These are phyloP conservation scores for Arthroderma uncinatum DNA, from an alignment of 2,329 filamentous ascomycete genomes.

Conservation along the genomic window DNA sequence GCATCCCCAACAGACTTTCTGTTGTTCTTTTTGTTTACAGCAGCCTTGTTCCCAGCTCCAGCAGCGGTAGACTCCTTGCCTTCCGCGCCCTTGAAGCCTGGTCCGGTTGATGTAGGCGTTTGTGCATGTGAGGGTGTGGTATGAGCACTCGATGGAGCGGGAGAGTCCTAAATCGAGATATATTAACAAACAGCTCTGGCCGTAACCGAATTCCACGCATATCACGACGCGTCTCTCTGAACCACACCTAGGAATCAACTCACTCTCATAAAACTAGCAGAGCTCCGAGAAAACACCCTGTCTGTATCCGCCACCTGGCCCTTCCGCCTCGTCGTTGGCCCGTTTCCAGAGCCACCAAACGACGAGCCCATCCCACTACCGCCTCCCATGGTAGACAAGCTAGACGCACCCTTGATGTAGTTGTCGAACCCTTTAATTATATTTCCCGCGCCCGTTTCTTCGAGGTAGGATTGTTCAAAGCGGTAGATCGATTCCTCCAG, in stretches of 20 bases:
- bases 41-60: conserved; percentile 25
- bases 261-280: conserved; percentile 39
- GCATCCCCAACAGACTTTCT: conserved; percentile 24
- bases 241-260: conserved; percentile 7
- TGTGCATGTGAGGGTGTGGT: conserved; percentile 38
- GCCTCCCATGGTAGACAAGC: conserved; percentile 32
- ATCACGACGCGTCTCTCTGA: neutral
- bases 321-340: conserved; percentile 32
- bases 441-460: conserved; percentile 78
- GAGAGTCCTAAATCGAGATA: conserved; percentile 29
- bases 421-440: conserved; percentile 97
- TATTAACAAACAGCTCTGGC: neutral
- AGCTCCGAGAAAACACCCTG: conserved; percentile 40
- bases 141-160: conserved; percentile 34
- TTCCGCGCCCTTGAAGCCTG: conserved; percentile 13
- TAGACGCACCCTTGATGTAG: conserved; percentile 79
- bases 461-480: conserved; percentile 78
- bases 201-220: no score
- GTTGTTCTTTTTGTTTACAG: conserved; percentile 33
- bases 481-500: conserved; percentile 74
- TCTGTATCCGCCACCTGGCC: conserved; percentile 36
- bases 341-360: conserved; percentile 23
- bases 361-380: conserved; percentile 13
- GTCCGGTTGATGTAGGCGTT: conserved; percentile 33
- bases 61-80: conserved; percentile 17